Conservation (phyloP, 441 rosid genomes). For the Gossypium gossypioides region DNA sequence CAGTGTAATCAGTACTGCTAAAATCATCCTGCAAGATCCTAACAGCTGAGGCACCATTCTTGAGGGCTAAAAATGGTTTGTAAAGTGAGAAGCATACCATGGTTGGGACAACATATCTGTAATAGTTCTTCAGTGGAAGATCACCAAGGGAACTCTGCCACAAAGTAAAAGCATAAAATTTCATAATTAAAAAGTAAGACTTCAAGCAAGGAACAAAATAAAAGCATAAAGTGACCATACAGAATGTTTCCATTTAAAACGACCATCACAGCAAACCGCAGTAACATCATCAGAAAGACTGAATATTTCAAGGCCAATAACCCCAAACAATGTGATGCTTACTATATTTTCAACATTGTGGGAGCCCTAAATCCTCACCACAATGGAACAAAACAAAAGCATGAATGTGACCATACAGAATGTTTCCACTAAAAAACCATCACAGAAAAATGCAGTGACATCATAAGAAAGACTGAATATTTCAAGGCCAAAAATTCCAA, state of each 20-base stretch:
- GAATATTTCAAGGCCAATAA: neutral
- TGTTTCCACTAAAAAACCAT: neutral
- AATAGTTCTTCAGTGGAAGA: slow-evolving; percentile 96
- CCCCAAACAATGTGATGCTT: neutral
- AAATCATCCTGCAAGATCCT: slow-evolving; percentile 76
- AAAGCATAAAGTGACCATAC: neutral
- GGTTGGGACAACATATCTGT: slow-evolving; percentile 88
- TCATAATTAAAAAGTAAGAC: neutral
- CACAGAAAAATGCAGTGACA: neutral
- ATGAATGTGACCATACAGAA: neutral
- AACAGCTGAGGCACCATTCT: slow-evolving; percentile 25
- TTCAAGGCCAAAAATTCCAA: neutral
- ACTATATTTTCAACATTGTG: neutral
- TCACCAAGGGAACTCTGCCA: slow-evolving; percentile 95
- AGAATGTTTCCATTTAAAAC: neutral
- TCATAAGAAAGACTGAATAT: neutral
- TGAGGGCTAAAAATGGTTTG: slow-evolving; percentile 18
- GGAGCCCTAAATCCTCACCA: neutral
- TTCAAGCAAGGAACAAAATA: slow-evolving; percentile 2
- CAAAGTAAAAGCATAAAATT: slow-evolving; percentile 6
- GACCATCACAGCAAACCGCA: neutral
- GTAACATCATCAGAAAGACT: neutral
- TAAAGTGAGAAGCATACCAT: slow-evolving; percentile 40
- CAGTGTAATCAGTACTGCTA: slow-evolving; percentile 56
- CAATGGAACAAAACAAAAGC: neutral